A percentile compares a stretch with the other conserved stretches of the same genome.
Evolutionary conservation across 768 basidiomycete genomes (phyloP).

Genomic region (Suillus hirtellus): DNA sequence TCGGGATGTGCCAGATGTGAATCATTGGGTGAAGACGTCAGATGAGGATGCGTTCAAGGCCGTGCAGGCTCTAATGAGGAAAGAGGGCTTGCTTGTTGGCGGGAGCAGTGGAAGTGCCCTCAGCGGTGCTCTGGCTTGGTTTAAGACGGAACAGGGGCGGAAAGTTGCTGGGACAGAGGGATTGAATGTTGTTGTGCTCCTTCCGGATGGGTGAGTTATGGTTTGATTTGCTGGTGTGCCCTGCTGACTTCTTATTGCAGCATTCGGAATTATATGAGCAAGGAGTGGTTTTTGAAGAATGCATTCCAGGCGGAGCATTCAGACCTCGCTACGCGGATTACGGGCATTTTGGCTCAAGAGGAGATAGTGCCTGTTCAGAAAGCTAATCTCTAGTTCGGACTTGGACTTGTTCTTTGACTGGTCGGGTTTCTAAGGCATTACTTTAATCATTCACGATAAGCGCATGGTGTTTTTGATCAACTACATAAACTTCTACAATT

Average conservation of each 20-base stretch:
- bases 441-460: background rate
- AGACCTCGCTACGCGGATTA: background rate
- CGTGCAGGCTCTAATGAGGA: slow-evolving; percentile 73
- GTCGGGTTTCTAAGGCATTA: background rate
- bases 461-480: background rate
- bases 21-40: slow-evolving; percentile 82
- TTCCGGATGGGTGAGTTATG: slow-evolving; percentile 82
- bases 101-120: slow-evolving; percentile 91
- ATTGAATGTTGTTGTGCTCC: slow-evolving; percentile 83
- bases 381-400: background rate
- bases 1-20: slow-evolving; percentile 56
- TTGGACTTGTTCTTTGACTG: background rate
- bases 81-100: slow-evolving; percentile 88
- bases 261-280: slow-evolving; percentile 93
- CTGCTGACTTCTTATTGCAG: slow-evolving; percentile 38
- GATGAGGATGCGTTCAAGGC: slow-evolving; percentile 82
- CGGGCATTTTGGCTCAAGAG: background rate
- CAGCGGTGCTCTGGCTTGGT: slow-evolving; percentile 74
- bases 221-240: background rate
- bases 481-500: background rate
- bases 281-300: slow-evolving; percentile 84
- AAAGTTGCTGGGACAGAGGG: slow-evolving; percentile 64
- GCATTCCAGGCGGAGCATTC: slow-evolving; percentile 57
- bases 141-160: slow-evolving; percentile 69
- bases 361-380: background rate